Base-by-base conservation (phyloP, 2,329 filamentous ascomycete species). In the Neonectria coccinea region DNA sequence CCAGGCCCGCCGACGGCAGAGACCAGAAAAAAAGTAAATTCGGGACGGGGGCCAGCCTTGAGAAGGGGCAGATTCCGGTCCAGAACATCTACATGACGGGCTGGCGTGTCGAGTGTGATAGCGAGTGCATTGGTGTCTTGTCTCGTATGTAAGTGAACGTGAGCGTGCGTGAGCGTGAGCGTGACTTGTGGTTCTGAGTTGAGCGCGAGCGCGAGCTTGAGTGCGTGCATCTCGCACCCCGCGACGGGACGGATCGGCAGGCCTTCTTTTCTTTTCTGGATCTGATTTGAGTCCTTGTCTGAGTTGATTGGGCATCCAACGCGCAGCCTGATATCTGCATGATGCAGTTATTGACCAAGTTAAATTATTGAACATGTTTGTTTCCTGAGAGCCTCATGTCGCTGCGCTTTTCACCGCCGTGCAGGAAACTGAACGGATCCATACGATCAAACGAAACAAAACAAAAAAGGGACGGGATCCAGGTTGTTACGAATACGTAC, bases 11-110 rank as follows among this genome's bases (percentile, higher is more conserved):
- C 47, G 25, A n/a, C 16, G 25, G 4, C 47, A 39, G 22, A 53
- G 39, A 45, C 12, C 12, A 47, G 41, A 14, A 64, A 69, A 71
- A 71, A 70, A 67, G 64, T 56, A 70, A 68, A 66, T 11, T 50
- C 29, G 39, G 44, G 41, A 58, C 25, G 25, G 54, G 69, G 56
- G 61, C 55, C 67, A 70, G 61, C 65, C 56, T 66, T 67, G 48
- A 62, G 57, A 44, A 48, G 25, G 25, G 25, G 25, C 1, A 5
- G 56, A 22, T 62, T 27, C 48, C 31, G 59, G 58, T 59, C 59
- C 59, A 54, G 52, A 69, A 57, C 55, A 22, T 50, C 11, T 10
- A 10, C 29, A 5, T 25, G 42, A 39, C 29, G 42, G 14, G n/a
- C 45, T 57, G 55, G 29, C 29, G 12, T 41, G 25, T 29, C 11